phyloP scores from a whole-genome alignment of 331 rosid species.

The Acacia pycnantha region DNA sequence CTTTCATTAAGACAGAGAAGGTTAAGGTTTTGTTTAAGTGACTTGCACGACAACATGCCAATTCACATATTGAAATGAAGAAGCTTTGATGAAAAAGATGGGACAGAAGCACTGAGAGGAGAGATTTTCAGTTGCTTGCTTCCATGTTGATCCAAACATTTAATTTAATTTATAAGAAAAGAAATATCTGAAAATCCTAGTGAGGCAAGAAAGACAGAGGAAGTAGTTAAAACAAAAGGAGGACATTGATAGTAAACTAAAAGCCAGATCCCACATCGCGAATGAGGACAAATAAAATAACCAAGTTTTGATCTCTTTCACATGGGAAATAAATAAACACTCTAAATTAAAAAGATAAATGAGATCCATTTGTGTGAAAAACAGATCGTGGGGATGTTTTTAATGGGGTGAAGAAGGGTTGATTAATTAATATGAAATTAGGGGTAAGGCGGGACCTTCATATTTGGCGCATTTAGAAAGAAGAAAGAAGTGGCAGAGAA shows the following conservation, averaged over 20 bases:
- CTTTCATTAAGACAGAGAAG: conserved; percentile 32
- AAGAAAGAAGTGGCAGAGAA: background rate
- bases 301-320: background rate
- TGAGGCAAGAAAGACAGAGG: background rate
- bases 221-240: background rate
- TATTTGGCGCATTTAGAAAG: background rate
- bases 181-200: background rate
- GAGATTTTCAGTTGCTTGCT: conserved; percentile 30
- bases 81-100: conserved; percentile 31
- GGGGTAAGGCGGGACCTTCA: background rate
- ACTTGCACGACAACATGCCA: conserved; percentile 29
- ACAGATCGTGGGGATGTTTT: background rate
- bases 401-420: background rate
- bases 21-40: conserved; percentile 30
- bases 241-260: background rate
- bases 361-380: background rate
- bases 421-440: background rate
- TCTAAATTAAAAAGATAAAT: background rate
- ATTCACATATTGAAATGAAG: conserved; percentile 27
- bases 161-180: background rate
- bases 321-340: background rate
- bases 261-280: background rate
- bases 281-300: conserved; percentile 18
- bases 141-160: conserved; percentile 23
- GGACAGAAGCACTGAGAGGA: background rate